Evolutionary conservation across 805 yeast genomes (phyloP), one percentile per base, ranked within the genome.

Genomic region (Starmerella stellata): DNA sequence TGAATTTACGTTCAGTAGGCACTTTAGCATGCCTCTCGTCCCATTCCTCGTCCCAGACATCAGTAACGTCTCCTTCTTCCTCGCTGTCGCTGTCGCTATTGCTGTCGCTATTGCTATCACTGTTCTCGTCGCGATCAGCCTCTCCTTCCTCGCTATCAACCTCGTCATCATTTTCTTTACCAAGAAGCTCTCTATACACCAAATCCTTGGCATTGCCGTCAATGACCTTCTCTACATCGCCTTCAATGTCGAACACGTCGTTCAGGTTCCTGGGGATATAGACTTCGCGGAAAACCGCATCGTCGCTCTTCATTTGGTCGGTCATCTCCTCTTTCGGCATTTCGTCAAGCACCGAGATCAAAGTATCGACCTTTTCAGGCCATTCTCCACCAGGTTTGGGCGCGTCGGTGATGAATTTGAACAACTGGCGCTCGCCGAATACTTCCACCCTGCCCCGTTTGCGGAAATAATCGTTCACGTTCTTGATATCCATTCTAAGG

Each of bases 401-500:
- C 7, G 47, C 46, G 3, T 36, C 35, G 1, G 61, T 77, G 20
- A 83, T 72, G 53, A 78, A 81, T 52, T 73, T 74, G 61, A 87
- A 90, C 18, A 90, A 67, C 24, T 72, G 64, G 44, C 93, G 67
- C 57, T 90, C 96, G 3, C 92, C 72, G 49, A 78, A 78, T 14
- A 81, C 77, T 37, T 70, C 68, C 31, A 85, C 80, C 28, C 75
- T 75, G 55, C 76, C 74, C 50, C 68, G 69, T 36, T 41, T 44
- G 44, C 74, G 66, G 52, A 90, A 90, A 56, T 76, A 90, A 50
- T 80, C 90, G 53, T 87, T 90, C 19, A 87, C 80, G 53, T 90
- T 90, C 57, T 87, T 90, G 53, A 90, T 85, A 60, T 90, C 99
- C 98, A 90, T 90, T 54, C 99, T 66, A 43, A 90, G 61, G 55